Percentiles rank a stretch among this genome's conserved stretches.
Evolutionary conservation across 176 grass and related monocot species (phyloP).

Genomic region (Oryza glaberrima): DNA sequence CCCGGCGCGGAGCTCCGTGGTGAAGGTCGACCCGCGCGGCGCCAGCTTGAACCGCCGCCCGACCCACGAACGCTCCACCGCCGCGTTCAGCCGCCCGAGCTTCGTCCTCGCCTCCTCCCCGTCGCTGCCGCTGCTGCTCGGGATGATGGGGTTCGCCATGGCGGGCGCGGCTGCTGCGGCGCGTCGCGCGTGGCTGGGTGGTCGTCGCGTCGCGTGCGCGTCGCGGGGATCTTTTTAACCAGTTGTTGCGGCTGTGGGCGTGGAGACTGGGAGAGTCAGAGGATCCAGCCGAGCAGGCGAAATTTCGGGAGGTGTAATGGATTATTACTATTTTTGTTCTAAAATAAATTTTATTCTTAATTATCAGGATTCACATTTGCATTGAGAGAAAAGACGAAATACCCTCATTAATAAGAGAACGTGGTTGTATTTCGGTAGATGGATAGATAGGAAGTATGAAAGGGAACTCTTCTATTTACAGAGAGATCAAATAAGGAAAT

Average conservation of each 20-base stretch:
- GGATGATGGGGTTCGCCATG: conserved; percentile 56
- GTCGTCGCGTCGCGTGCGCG: background rate
- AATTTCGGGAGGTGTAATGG: background rate
- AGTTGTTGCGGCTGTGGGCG: too few species aligned
- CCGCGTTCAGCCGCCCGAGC: conserved; percentile 51
- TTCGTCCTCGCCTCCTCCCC: conserved; percentile 18
- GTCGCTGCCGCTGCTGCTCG: background rate
- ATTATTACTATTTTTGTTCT: background rate
- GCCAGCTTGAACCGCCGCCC: conserved; percentile 45
- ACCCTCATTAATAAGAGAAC: too few species aligned
- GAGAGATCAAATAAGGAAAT: too few species aligned
- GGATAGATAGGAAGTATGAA: too few species aligned
- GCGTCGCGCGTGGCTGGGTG: background rate
- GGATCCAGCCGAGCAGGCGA: background rate
- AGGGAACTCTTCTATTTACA: too few species aligned
- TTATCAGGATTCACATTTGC: too few species aligned
- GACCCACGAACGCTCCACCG: conserved; percentile 53
- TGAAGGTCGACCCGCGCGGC: conserved; percentile 65
- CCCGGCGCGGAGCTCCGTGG: conserved; percentile 82
- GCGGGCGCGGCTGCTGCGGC: background rate
- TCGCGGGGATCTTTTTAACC: conserved; percentile 43
- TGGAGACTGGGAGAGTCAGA: background rate
- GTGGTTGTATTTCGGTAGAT: too few species aligned
- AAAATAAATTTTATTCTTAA: too few species aligned
- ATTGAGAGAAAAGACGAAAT: too few species aligned